A percentile compares a stretch with the other conserved stretches of the same genome.
These are phyloP conservation scores for Mucor lusitanicus DNA, from an alignment of 371 early-diverging fungal species.

Conservation along the genomic window DNA sequence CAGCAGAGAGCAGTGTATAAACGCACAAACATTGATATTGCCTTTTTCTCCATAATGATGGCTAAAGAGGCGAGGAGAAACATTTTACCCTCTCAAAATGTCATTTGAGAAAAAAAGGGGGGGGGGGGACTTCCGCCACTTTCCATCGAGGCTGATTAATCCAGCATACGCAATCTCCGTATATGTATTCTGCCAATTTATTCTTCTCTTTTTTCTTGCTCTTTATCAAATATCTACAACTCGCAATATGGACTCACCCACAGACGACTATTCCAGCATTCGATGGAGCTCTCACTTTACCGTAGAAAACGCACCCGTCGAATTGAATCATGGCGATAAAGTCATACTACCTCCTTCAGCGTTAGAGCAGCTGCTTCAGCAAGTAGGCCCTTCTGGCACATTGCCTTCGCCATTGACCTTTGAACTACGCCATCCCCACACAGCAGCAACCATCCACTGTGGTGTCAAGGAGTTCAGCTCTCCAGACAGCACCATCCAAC, in stretches of 20 bases:
- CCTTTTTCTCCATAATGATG: not conserved
- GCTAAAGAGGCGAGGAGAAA: not conserved
- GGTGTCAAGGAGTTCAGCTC: constrained; percentile 84
- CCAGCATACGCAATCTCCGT: constrained; percentile 1
- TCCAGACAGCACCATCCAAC: constrained; percentile 44
- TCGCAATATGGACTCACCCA: too few relatives aligned
- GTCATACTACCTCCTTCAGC: constrained; percentile 60
- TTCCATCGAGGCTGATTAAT: not conserved
- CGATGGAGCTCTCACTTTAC: constrained; percentile 24
- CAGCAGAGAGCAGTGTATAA: too few relatives aligned
- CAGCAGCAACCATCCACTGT: constrained; percentile 51
- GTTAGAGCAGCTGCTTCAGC: constrained; percentile 55
- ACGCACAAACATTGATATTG: too few relatives aligned
- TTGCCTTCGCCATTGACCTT: constrained; percentile 75
- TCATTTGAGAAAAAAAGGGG: not conserved
- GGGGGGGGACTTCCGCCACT: not conserved
- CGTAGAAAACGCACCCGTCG: constrained; percentile 17
- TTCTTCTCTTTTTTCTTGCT: not conserved
- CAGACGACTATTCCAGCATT: constrained; percentile 6
- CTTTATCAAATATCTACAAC: not conserved
- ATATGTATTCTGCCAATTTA: not conserved
- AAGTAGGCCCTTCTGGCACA: constrained; percentile 14
- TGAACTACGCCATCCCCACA: constrained; percentile 57
- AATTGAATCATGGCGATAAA: constrained; percentile 64
- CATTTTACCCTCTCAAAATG: not conserved